phyloP scores from a whole-genome alignment of 352 stramenopile genomes.

The Phytopythium boreale region DNA sequence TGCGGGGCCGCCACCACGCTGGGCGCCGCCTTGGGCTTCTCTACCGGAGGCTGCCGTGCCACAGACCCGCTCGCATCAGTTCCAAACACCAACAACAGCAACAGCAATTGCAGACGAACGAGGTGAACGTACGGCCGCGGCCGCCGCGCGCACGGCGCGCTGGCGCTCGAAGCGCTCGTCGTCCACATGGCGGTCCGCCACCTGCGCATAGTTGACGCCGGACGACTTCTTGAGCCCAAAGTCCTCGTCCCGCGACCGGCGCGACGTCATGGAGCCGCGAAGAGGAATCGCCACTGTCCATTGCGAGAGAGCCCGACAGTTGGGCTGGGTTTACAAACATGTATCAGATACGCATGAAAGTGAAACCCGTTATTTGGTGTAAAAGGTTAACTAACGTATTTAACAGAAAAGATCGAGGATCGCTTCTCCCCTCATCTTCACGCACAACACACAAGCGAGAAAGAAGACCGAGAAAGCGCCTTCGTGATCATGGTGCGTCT shows the following conservation, averaged over 20 bases:
- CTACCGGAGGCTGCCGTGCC: conserved; percentile 10
- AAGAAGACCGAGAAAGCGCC: not conserved
- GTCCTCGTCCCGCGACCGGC: conserved; percentile 33
- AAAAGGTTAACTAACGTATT: not conserved
- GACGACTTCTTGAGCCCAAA: conserved; percentile 76
- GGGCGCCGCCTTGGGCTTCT: conserved; percentile 17
- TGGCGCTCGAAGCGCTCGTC: conserved; percentile 82
- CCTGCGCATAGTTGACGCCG: conserved; percentile 81
- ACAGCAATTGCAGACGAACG: not conserved
- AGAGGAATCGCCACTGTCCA: too few species aligned
- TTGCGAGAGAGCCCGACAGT: too few species aligned
- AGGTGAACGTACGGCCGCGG: conserved; percentile 11
- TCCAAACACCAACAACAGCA: not conserved
- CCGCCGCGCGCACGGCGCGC: conserved; percentile 41
- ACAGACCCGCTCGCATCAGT: not conserved
- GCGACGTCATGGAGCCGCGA: not conserved
- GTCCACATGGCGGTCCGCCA: conserved; percentile 80
- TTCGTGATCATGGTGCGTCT: not conserved
- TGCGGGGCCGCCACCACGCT: conserved; percentile 15
- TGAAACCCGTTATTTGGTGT: not conserved
- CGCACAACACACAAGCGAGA: not conserved
- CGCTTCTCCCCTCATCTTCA: not conserved
- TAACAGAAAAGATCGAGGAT: not conserved
- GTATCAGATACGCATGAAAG: not conserved
- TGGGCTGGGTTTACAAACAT: not conserved